These are phyloP conservation scores for Leishmania martiniquensis DNA, from an alignment of 208 protist species.

Conservation along the genomic window DNA sequence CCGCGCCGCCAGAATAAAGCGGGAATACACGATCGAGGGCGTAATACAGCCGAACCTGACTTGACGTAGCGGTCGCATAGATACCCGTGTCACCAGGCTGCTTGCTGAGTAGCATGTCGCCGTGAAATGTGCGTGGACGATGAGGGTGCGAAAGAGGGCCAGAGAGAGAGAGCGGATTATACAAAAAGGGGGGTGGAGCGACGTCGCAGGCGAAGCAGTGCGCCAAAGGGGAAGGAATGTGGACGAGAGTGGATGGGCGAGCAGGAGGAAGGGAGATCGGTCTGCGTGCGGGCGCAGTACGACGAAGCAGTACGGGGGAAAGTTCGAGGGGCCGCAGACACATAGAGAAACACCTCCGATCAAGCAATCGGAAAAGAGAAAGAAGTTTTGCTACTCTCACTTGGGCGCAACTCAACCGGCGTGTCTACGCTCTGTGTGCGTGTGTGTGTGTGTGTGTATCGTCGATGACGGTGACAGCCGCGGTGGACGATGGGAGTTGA, in stretches of 20 bases:
- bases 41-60: constrained; percentile 47
- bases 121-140: not conserved
- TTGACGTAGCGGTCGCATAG: constrained; percentile 59
- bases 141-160: not conserved
- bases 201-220: too few species aligned
- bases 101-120: constrained; percentile 66
- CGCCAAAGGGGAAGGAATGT: too few species aligned
- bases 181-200: constrained; percentile 3
- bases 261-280: not conserved
- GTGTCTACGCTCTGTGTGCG: too few species aligned
- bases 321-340: not conserved
- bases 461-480: not conserved
- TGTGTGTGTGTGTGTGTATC: not conserved
- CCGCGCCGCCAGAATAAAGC: not conserved
- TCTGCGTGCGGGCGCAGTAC: not conserved
- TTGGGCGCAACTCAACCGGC: too few species aligned
- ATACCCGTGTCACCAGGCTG: constrained; percentile 70
- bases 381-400: too few species aligned
- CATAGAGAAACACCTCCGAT: not conserved
- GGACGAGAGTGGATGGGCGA: not conserved
- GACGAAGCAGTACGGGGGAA: not conserved
- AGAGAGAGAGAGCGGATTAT: not conserved
- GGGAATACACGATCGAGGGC: constrained; percentile 33
- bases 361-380: not conserved
- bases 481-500: not conserved